Base-by-base conservation (phyloP, 805 yeast genomes). In the Candida tallmaniae region DNA sequence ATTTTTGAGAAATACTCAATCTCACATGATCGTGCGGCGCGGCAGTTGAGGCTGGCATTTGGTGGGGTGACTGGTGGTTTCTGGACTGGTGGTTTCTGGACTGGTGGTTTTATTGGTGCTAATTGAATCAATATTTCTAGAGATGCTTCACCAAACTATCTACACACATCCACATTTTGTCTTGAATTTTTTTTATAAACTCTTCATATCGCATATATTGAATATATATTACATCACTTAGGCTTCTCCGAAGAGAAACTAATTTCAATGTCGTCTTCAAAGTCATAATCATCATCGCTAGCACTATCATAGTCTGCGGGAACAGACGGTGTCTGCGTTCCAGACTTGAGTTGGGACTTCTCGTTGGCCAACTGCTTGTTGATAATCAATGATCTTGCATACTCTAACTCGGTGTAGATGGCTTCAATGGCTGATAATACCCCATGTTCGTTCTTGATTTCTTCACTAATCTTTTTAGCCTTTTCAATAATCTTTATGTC, bases 401-500 rank as follows among this genome's bases (percentile, higher is more conserved):
- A 89, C 32, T 80, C 88, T 53, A 87, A 53, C 48, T 86, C 86
- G 1, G 76, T 67, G 56, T 89, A 90, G n/a, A 90, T 83, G 6
- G 76, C 62, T 35, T 77, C 78, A 27, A 90, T 76, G 0, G 97
- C 97, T 12, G 66, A 68, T 17, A 61, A 61, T 5, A 88, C 96
- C 2, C 97, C 97, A 48, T 82, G 65, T 52, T 90, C 97, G n/a
- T 62, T 56, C 8, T 73, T 57, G 37, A 90, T 84, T 28, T 68
- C 67, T 27, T 65, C 69, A 12, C 95, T 86, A 12, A 86, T 61
- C 9, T 57, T 58, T 28, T 59, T 61, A 0, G 96, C 95, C 49
- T 74, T 82, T 19, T 74, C 72, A n/a, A 73, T 75, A 46, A 85
- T 78, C 35, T 82, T 69, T 26, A 71, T 64, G 47, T 85, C 80